Evolutionary conservation across 2,329 filamentous ascomycete genomes (phyloP).

Genomic region (Aspergillus ochraceoroseus): DNA sequence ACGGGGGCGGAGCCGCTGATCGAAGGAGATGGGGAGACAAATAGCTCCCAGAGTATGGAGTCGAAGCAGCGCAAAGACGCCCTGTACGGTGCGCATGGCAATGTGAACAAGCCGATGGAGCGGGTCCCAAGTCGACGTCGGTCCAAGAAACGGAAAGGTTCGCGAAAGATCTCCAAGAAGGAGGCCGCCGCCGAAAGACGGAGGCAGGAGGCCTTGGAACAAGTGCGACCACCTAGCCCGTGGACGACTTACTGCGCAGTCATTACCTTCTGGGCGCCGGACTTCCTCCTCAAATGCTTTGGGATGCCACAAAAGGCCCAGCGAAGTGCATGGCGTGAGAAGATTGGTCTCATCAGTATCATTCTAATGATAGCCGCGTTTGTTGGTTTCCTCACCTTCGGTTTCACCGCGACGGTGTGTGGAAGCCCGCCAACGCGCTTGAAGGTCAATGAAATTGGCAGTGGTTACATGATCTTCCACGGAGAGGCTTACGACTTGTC

Average conservation of each 20-base stretch:
- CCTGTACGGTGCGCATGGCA: constrained; percentile 32
- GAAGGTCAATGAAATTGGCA: constrained; percentile 72
- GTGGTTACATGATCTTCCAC: constrained; percentile 93
- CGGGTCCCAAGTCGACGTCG: constrained; percentile 38
- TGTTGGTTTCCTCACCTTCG: constrained; percentile 94
- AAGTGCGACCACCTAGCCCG: constrained; percentile 71
- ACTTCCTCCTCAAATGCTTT: constrained; percentile 76
- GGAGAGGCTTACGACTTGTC: constrained; percentile 83
- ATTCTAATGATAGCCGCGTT: constrained; percentile 81
- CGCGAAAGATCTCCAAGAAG: constrained; percentile 56
- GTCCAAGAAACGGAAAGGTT: constrained; percentile 56
- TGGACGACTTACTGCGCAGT: constrained; percentile 96
- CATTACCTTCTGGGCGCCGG: constrained; percentile 90
- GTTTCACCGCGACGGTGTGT: constrained; percentile 87
- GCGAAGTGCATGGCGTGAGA: constrained; percentile 91
- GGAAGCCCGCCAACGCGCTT: constrained; percentile 66
- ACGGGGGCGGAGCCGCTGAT: constrained; percentile 86
- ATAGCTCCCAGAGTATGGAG: constrained; percentile 61
- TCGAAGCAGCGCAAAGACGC: constrained; percentile 45
- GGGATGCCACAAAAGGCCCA: constrained; percentile 81
- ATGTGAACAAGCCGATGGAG: constrained; percentile 43
- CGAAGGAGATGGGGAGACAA: constrained; percentile 60
- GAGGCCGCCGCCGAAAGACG: constrained; percentile 57
- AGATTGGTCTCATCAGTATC: constrained; percentile 93
- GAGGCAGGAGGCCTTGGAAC: constrained; percentile 56